Evolutionary conservation across 176 grass and related monocot genomes (phyloP), one percentile per base, ranked within the genome.

Genomic region (Raddia guianensis): DNA sequence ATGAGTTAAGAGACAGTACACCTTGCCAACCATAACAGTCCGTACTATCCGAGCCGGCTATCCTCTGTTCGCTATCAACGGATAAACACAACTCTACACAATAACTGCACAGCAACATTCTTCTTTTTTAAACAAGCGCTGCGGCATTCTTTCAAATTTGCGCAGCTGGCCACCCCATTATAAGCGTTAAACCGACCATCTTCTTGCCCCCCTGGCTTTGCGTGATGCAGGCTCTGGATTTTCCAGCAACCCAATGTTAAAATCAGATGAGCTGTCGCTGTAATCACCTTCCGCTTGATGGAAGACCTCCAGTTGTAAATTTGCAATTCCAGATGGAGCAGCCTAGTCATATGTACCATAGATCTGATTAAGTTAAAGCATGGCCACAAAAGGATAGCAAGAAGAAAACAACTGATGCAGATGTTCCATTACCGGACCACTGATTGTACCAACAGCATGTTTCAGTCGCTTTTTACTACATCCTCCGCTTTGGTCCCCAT

Each of bases 371-470:
- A n/a, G 67, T 61, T 49, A 81, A n/a, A 12, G 35, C 7, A 59
- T 46, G 52, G 52, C 19, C 44, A 53, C 4, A 3, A 37, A 80
- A 13, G 32, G 63, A 51, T 49, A 68, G 15, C 33, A 80, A 6
- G 51, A 65, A 65, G 9, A 57, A 79, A 86, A 67, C 62, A 49
- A 56, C 21, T 57, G 33, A 65, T 32, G 34, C 14, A 34, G 8
- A 84, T 21, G 66, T 66, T 75, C 33, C 16, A 62, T 88, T 95
- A 88, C 90, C 70, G 64, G 85, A 64, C 87, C 66, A 72, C 71
- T 74, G n/a, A 70, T 52, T 48, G 67, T 63, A 80, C 37, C 13
- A 76, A 12, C 53, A 66, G 75, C 55, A 77, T 56, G 72, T 48
- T 70, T 74, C 15, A 16, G 52, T 70, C 55, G 68, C 46, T 73